These are phyloP conservation scores for Saccharomyces hybrid DNA, from an alignment of 1,139 yeast genomes.

Conservation along the genomic window DNA sequence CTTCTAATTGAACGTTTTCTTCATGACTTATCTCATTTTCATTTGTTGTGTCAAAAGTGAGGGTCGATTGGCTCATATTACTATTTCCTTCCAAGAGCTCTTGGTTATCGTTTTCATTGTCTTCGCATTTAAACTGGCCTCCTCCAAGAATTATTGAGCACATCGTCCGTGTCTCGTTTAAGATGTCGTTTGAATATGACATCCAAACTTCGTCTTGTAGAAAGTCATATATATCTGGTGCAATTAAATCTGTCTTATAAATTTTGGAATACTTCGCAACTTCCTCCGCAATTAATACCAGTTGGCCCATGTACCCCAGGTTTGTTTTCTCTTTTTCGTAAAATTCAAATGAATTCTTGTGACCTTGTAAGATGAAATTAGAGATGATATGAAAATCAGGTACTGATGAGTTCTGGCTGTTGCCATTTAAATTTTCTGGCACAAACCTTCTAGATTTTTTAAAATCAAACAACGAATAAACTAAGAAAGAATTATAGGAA, in stretches of 20 bases:
- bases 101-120: conserved; percentile 18
- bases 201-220: conserved; percentile 60
- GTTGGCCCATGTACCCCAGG: conserved; percentile 94
- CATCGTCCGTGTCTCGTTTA: conserved; percentile 86
- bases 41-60: too few relatives aligned
- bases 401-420: neutral
- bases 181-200: conserved; percentile 72
- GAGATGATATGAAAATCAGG: conserved; percentile 64
- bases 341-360: conserved; percentile 62
- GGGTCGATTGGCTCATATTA: too few relatives aligned
- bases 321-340: conserved; percentile 60
- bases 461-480: conserved; percentile 28
- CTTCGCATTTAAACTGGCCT: conserved; percentile 29
- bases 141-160: conserved; percentile 90
- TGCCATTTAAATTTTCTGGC: conserved; percentile 2
- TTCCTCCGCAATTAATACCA: conserved; percentile 92
- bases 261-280: conserved; percentile 75
- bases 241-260: conserved; percentile 32
- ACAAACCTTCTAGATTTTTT: conserved; percentile 20
- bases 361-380: conserved; percentile 74
- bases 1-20: neutral
- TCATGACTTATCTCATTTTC: neutral
- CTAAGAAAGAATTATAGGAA: conserved; percentile 79
- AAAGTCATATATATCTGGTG: conserved; percentile 30
- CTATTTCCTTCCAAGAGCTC: neutral